These are phyloP conservation scores for Backusella morwellensis DNA, from an alignment of 192 early-diverging fungal species.

Conservation along the genomic window DNA sequence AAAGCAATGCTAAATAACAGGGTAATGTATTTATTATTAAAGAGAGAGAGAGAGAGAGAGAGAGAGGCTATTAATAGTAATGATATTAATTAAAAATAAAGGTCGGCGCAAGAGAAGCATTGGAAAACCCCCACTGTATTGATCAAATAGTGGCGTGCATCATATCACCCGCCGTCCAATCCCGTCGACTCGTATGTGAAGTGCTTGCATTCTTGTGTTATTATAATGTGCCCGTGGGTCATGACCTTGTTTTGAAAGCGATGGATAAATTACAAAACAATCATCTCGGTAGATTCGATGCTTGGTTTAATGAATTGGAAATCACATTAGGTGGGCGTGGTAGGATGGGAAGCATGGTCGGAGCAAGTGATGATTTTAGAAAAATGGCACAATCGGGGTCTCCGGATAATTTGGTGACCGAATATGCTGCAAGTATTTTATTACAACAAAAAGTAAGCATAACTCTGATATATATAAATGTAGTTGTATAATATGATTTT, in stretches of 20 bases:
- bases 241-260: constrained; percentile 69
- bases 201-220: constrained; percentile 77
- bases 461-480: neutral
- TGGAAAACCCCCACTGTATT: constrained; percentile 68
- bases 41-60: neutral
- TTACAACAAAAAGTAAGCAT: neutral
- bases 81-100: neutral
- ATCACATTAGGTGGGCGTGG: constrained; percentile 74
- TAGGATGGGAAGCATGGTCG: constrained; percentile 73
- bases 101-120: constrained; percentile 75
- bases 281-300: constrained; percentile 65
- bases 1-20: constrained; percentile 71
- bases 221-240: constrained; percentile 70
- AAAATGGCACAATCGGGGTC: constrained; percentile 52
- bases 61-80: neutral
- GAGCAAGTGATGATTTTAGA: constrained; percentile 69
- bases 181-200: constrained; percentile 71
- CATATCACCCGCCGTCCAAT: constrained; percentile 64
- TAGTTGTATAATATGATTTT: constrained; percentile 72
- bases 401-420: constrained; percentile 66
- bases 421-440: constrained; percentile 54
- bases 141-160: constrained; percentile 69
- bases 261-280: constrained; percentile 71
- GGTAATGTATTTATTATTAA: constrained; percentile 16
- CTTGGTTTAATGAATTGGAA: constrained; percentile 70